These are phyloP conservation scores for Candida pseudoviswanathii DNA, from an alignment of 1,139 yeast genomes.

Conservation along the genomic window DNA sequence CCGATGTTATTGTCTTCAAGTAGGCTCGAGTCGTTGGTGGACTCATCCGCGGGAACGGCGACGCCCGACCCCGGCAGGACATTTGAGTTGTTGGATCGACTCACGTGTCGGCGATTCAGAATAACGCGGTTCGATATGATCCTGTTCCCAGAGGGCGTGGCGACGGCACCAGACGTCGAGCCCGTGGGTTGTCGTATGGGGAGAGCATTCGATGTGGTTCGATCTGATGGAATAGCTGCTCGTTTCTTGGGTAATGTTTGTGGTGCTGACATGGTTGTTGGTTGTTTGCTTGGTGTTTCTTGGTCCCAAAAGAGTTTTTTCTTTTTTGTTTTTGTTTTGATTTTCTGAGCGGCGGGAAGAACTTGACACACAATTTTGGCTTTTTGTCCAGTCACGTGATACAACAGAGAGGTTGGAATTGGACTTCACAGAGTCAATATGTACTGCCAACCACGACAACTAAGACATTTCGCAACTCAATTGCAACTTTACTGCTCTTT, in stretches of 20 bases:
- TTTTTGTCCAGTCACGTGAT: slow-evolving; percentile 1
- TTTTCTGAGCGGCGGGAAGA: not conserved
- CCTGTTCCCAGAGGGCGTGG: slow-evolving; percentile 2
- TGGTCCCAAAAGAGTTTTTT: not conserved
- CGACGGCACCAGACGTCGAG: not conserved
- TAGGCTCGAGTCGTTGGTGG: slow-evolving; percentile 13
- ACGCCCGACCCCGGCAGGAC: no score
- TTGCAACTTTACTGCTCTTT: no score
- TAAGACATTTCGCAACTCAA: no score
- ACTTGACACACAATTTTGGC: not conserved
- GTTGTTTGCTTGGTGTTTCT: not conserved
- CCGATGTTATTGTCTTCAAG: slow-evolving; percentile 35
- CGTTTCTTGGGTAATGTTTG: slow-evolving; percentile 15
- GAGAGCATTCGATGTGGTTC: no score
- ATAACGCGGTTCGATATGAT: slow-evolving; percentile 11
- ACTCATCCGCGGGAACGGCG: slow-evolving; percentile 20
- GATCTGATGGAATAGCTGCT: slow-evolving; percentile 1
- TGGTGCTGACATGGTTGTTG: slow-evolving; percentile 5
- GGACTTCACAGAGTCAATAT: no score
- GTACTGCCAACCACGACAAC: no score
- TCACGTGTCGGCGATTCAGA: slow-evolving; percentile 10
- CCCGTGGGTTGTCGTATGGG: not conserved
- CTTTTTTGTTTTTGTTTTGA: not conserved
- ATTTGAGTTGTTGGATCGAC: not conserved
- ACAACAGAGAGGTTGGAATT: not conserved